Percentiles rank a stretch among this genome's conserved stretches.
phyloP scores from a whole-genome alignment of 345 rosid genomes.

The Turnera subulata region DNA sequence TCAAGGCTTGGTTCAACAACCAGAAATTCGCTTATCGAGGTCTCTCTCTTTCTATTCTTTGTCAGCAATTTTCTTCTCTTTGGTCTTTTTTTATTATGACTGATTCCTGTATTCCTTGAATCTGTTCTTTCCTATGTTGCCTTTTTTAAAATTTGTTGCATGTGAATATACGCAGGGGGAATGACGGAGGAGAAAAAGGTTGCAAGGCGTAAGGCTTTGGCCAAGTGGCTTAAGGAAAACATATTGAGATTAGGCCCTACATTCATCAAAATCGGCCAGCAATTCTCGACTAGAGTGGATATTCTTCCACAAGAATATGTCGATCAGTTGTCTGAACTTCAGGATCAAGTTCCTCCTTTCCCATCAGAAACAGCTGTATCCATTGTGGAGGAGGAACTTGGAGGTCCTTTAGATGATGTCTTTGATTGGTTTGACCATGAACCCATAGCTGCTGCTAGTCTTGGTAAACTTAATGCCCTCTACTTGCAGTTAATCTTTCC shows the following conservation, averaged over 20 bases:
- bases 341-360: slow-evolving; percentile 99
- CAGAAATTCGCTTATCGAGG: slow-evolving; percentile 89
- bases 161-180: slow-evolving; percentile 62
- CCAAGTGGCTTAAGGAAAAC: slow-evolving; percentile 91
- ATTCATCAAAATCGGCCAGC: slow-evolving; percentile 96
- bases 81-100: too few relatives aligned
- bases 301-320: slow-evolving; percentile 98
- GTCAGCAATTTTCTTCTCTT: too few relatives aligned
- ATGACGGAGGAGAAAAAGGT: slow-evolving; percentile 80
- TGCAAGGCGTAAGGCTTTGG: slow-evolving; percentile 61
- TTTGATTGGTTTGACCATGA: slow-evolving; percentile 84
- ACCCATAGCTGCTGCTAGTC: slow-evolving; percentile 99
- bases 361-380: slow-evolving; percentile 84
- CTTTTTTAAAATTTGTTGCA: slow-evolving; percentile 7
- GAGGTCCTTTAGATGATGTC: slow-evolving; percentile 55
- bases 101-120: too few relatives aligned
- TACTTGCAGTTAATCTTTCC: slow-evolving; percentile 8
- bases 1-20: slow-evolving; percentile 78
- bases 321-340: slow-evolving; percentile 94
- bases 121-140: too few relatives aligned
- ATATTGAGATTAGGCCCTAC: slow-evolving; percentile 95
- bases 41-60: slow-evolving; percentile 20
- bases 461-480: slow-evolving; percentile 45
- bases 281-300: slow-evolving; percentile 95
- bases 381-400: slow-evolving; percentile 91